Percentiles rank a stretch among this genome's conserved stretches.
phyloP scores from a whole-genome alignment of 2,329 filamentous ascomycete species.

The Pochonia chlamydosporia region DNA sequence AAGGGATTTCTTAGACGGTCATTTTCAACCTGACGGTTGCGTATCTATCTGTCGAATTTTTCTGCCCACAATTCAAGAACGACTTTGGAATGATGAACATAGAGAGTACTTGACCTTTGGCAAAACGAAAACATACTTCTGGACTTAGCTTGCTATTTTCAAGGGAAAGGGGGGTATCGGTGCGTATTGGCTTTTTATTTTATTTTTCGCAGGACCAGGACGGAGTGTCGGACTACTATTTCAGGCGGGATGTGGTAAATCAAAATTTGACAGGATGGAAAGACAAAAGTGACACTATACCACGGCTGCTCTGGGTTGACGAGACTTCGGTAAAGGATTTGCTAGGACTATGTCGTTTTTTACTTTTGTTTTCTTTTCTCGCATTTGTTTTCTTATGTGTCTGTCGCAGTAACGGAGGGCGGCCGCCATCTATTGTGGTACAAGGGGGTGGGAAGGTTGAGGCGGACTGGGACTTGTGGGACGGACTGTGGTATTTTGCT shows the following conservation, averaged over 20 bases:
- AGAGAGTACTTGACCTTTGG: slow-evolving; percentile 40
- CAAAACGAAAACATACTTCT: slow-evolving; percentile 30
- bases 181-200: slow-evolving; percentile 28
- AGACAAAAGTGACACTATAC: slow-evolving; percentile 34
- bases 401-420: slow-evolving; percentile 26
- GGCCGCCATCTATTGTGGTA: slow-evolving; percentile 9
- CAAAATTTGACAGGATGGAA: slow-evolving; percentile 25
- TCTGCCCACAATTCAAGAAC: slow-evolving; percentile 16
- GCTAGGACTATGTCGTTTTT: slow-evolving; percentile 21
- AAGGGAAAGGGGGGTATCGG: slow-evolving; percentile 27
- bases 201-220: slow-evolving; percentile 21
- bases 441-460: neutral
- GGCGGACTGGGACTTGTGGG: slow-evolving; percentile 13
- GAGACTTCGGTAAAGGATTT: slow-evolving; percentile 25
- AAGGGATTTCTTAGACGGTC: slow-evolving; percentile 20
- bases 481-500: slow-evolving; percentile 30
- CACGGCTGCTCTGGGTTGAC: slow-evolving; percentile 30
- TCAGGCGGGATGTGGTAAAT: slow-evolving; percentile 28
- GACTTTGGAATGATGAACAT: slow-evolving; percentile 39
- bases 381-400: neutral
- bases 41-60: slow-evolving; percentile 19
- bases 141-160: slow-evolving; percentile 35
- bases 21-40: slow-evolving; percentile 15
- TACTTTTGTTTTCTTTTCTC: slow-evolving; percentile 13
- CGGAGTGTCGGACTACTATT: slow-evolving; percentile 33